These are phyloP conservation scores for Alisma plantagoaquatica DNA, from an alignment of 106 monocot genomes.

Conservation along the genomic window DNA sequence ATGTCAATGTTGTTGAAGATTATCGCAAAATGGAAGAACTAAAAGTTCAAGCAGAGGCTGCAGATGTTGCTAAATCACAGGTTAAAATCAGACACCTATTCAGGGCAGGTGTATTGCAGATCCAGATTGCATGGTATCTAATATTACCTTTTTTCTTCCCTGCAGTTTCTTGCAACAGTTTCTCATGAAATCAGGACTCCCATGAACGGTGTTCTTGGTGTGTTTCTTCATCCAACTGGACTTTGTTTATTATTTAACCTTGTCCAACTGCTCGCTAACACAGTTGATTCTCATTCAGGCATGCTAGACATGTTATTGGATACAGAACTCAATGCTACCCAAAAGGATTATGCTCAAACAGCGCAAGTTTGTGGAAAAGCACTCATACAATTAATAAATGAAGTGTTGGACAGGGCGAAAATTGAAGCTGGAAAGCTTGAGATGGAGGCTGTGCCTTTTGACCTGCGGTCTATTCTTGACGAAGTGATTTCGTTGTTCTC, in stretches of 20 bases:
- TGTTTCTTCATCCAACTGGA: neutral
- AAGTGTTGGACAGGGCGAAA: slow-evolving; percentile 95
- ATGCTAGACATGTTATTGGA: slow-evolving; percentile 99
- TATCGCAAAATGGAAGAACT: slow-evolving; percentile 80
- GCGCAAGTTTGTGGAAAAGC: slow-evolving; percentile 97
- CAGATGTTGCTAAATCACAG: slow-evolving; percentile 98
- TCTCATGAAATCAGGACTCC: slow-evolving; percentile 99
- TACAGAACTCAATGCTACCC: slow-evolving; percentile 73
- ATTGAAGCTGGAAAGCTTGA: slow-evolving; percentile 97
- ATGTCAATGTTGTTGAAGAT: slow-evolving; percentile 21
- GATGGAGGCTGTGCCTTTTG: slow-evolving; percentile 83
- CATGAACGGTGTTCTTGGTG: slow-evolving; percentile 99
- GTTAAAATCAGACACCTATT: slow-evolving; percentile 31
- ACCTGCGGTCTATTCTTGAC: slow-evolving; percentile 73
- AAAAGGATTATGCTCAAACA: slow-evolving; percentile 90
- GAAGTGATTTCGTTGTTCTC: slow-evolving; percentile 88
- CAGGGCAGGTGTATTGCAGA: too few species aligned
- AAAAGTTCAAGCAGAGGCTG: slow-evolving; percentile 94
- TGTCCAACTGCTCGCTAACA: too few species aligned
- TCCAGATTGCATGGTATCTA: too few species aligned
- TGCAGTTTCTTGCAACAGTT: slow-evolving; percentile 95
- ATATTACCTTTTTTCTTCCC: too few species aligned
- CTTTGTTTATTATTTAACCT: neutral
- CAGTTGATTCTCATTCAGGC: too few species aligned
- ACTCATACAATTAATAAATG: slow-evolving; percentile 85